A percentile compares a stretch with the other conserved stretches of the same genome.
phyloP scores from a whole-genome alignment of 2,329 filamentous ascomycete genomes.

The Trichocomaceae sp. region DNA sequence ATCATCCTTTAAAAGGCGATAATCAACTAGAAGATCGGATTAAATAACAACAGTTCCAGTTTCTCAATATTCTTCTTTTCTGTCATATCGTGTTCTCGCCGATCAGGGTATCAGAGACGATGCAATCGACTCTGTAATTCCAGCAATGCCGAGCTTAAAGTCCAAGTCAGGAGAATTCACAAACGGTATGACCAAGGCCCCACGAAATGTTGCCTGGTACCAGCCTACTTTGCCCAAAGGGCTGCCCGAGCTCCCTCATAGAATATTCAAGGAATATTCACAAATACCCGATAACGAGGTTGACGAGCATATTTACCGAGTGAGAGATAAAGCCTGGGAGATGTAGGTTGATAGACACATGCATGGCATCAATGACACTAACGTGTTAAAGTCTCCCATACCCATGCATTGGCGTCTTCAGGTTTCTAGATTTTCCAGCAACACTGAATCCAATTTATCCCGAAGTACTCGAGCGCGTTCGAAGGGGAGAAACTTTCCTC shows the following conservation, averaged over 20 bases:
- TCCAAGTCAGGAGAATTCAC: not conserved
- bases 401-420: conserved; percentile 40
- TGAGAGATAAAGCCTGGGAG: conserved; percentile 1
- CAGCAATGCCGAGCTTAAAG: not conserved
- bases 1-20: not conserved
- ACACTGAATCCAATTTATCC: conserved; percentile 26
- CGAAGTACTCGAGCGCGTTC: conserved; percentile 19
- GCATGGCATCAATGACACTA: not conserved
- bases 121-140: not conserved
- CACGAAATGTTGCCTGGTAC: not conserved
- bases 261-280: not conserved
- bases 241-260: not conserved
- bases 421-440: conserved; percentile 39
- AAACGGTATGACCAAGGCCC: not conserved
- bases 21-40: not conserved
- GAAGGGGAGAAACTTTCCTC: conserved; percentile 28
- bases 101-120: not conserved
- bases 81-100: not conserved
- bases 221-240: not conserved
- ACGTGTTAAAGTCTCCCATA: conserved; percentile 24
- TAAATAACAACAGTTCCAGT: not conserved
- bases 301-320: not conserved
- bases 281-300: conserved; percentile 4
- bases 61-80: not conserved
- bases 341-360: not conserved